Evolutionary conservation across 177 flowering plant genomes (phyloP).

Genomic region (Vitis hybrid): DNA sequence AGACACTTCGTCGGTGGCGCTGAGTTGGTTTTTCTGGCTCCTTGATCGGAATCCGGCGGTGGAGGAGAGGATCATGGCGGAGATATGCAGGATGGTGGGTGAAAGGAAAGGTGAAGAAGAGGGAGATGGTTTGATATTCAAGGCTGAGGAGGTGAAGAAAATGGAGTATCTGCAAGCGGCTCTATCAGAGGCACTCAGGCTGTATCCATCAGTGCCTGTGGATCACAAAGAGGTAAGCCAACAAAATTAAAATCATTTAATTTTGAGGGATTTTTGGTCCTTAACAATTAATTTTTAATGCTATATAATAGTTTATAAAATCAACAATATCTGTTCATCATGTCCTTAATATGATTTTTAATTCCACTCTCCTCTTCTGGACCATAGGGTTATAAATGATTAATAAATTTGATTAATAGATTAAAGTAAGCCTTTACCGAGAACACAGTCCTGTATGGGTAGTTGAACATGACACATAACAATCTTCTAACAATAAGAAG

Average conservation of each 20-base stretch:
- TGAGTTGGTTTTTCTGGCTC: conserved; percentile 95
- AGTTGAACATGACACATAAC: too few species aligned
- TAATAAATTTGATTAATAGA: too few species aligned
- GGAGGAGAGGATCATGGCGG: conserved; percentile 59
- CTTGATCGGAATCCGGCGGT: conserved; percentile 54
- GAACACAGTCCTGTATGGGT: too few species aligned
- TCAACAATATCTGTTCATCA: too few species aligned
- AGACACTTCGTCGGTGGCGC: conserved; percentile 90
- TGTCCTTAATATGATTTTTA: too few species aligned
- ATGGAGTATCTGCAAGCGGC: conserved; percentile 97
- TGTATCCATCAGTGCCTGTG: conserved; percentile 90
- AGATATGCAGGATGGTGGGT: conserved; percentile 42
- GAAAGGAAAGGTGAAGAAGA: conserved; percentile 28
- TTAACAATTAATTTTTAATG: not conserved
- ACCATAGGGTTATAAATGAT: too few species aligned
- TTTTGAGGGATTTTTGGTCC: not conserved
- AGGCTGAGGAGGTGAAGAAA: conserved; percentile 81
- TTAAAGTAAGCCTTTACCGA: too few species aligned
- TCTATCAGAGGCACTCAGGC: conserved; percentile 75
- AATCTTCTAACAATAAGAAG: too few species aligned
- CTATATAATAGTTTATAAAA: too few species aligned
- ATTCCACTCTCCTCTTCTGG: too few species aligned
- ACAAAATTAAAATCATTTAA: not conserved
- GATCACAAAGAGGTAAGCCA: conserved; percentile 84
- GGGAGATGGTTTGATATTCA: conserved; percentile 36